Conservation (phyloP, 2,329 filamentous ascomycete genomes). For the Talaromyces sp. region DNA sequence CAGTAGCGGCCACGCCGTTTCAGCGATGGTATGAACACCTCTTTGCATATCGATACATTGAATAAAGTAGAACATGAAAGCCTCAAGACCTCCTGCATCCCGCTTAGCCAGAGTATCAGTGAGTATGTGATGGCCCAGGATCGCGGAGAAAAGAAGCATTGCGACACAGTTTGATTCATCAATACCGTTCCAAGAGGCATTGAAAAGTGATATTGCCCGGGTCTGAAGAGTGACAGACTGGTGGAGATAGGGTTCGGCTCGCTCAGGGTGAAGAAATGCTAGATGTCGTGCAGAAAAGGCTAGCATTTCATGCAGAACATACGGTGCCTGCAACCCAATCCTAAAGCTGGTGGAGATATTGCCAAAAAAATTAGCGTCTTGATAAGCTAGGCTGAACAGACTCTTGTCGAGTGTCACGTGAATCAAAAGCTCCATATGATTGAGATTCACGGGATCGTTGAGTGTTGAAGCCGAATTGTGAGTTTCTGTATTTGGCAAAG, state of each 20-base stretch:
- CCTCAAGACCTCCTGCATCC: background rate
- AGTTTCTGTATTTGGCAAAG: background rate
- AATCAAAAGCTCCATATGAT: slow-evolving; percentile 14
- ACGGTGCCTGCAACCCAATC: background rate
- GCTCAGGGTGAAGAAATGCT: slow-evolving; percentile 7
- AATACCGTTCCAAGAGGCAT: slow-evolving; percentile 7
- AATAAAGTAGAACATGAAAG: slow-evolving; percentile 1
- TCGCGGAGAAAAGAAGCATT: slow-evolving; percentile 7
- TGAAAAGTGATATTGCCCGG: slow-evolving; percentile 13
- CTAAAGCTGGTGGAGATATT: background rate
- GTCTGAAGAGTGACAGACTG: slow-evolving; percentile 13
- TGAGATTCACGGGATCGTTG: slow-evolving; percentile 5
- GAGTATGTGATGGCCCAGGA: slow-evolving; percentile 12
- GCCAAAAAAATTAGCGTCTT: background rate
- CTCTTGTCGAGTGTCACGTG: background rate
- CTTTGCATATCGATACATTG: slow-evolving; percentile 13
- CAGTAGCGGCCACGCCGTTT: slow-evolving; percentile 8
- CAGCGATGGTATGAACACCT: slow-evolving; percentile 13
- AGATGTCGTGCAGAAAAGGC: slow-evolving; percentile 13
- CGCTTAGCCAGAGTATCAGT: slow-evolving; percentile 9
- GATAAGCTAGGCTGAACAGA: slow-evolving; percentile 1
- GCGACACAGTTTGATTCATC: slow-evolving; percentile 13
- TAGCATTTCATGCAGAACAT: slow-evolving; percentile 8
- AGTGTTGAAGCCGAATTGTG: background rate
- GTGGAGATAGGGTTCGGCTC: background rate